Evolutionary conservation across 2,329 filamentous ascomycete genomes (phyloP).

Genomic region (Dryadomyces sulphureus): DNA sequence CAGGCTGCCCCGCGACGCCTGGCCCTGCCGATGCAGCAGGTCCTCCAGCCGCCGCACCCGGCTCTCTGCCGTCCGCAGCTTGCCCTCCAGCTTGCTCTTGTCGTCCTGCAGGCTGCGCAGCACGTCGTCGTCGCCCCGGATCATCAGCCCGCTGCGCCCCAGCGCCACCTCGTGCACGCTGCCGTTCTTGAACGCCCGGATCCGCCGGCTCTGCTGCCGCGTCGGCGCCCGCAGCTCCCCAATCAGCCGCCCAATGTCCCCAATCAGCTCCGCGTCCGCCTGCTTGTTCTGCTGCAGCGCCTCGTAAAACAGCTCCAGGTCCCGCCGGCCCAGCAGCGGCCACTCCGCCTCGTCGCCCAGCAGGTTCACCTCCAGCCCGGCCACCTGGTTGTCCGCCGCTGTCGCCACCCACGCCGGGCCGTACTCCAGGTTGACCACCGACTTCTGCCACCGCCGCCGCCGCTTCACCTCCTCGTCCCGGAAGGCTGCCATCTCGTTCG

Average conservation of each 20-base stretch:
- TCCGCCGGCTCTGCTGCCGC: constrained; percentile 69
- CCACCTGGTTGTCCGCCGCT: constrained; percentile 48
- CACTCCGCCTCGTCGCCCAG: constrained; percentile 66
- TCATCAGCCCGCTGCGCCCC: constrained; percentile 70
- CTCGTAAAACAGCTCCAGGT: constrained; percentile 61
- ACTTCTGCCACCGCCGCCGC: constrained; percentile 80
- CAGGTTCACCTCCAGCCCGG: constrained; percentile 74
- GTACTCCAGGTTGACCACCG: constrained; percentile 55
- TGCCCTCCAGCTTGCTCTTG: constrained; percentile 59
- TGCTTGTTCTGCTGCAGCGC: constrained; percentile 45
- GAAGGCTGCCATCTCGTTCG: constrained; percentile 83
- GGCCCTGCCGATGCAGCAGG: constrained; percentile 69
- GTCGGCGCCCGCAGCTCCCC: constrained; percentile 70
- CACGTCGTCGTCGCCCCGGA: constrained; percentile 78
- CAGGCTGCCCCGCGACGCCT: constrained; percentile 36
- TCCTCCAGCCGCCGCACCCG: constrained; percentile 85
- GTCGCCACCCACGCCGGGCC: constrained; percentile 26
- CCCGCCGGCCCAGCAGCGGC: constrained; percentile 62
- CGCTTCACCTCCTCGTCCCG: constrained; percentile 87
- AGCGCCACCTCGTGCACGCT: constrained; percentile 85
- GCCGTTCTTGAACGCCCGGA: constrained; percentile 92
- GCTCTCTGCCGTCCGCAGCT: constrained; percentile 71
- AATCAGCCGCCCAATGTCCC: constrained; percentile 62
- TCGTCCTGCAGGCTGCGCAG: constrained; percentile 67
- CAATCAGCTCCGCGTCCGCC: constrained; percentile 48